phyloP scores from a whole-genome alignment of 2,329 filamentous ascomycete genomes.

The Sporothrix inflata region DNA sequence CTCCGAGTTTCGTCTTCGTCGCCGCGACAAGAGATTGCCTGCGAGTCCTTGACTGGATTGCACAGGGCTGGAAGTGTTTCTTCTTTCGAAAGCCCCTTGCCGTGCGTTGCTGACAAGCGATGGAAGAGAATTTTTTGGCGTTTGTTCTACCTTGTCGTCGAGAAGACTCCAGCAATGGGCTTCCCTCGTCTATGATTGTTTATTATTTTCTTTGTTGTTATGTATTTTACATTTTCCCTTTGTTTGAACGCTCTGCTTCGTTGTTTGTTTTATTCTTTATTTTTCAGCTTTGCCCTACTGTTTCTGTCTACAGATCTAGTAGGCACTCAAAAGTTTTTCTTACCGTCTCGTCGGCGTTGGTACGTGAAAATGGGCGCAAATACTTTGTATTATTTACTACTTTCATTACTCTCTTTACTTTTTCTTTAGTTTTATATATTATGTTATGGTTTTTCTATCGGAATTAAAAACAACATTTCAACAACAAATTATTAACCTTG shows the following conservation, averaged over 20 bases:
- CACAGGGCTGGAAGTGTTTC: not conserved
- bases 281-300: not conserved
- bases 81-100: no score
- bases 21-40: no score
- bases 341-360: slow-evolving; percentile 11
- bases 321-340: slow-evolving; percentile 16
- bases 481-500: not conserved
- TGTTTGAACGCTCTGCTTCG: not conserved
- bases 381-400: not conserved
- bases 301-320: not conserved
- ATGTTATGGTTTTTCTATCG: not conserved
- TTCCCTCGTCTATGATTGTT: not conserved
- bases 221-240: slow-evolving; percentile 5
- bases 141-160: not conserved
- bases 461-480: not conserved
- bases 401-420: not conserved
- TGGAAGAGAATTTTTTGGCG: not conserved
- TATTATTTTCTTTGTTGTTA: not conserved
- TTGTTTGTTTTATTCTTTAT: slow-evolving; percentile 3
- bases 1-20: not conserved
- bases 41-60: not conserved
- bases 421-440: not conserved
- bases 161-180: not conserved
- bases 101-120: not conserved
- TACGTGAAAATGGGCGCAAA: not conserved